Percentiles rank a stretch among this genome's conserved stretches.
These are phyloP conservation scores for Hypomontagnella submonticulosa DNA, from an alignment of 495 filamentous ascomycete species.

Conservation along the genomic window DNA sequence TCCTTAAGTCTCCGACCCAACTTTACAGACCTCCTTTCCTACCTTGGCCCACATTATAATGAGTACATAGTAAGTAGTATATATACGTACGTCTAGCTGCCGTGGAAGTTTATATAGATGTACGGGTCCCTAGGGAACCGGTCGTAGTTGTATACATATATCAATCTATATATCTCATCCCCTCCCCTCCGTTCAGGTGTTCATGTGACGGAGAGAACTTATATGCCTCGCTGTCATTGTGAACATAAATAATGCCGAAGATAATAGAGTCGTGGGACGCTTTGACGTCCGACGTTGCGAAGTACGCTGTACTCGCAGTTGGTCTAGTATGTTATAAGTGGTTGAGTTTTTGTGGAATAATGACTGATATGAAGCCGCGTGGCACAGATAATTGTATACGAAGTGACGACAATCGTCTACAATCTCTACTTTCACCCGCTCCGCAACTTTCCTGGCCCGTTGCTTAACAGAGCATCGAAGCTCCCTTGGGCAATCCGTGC, in stretches of 20 bases:
- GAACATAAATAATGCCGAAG: slow-evolving; percentile 11
- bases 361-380: slow-evolving; percentile 7
- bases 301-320: slow-evolving; percentile 22
- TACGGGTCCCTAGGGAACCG: too few species aligned
- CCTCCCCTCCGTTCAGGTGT: not conserved
- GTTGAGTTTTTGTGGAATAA: not conserved
- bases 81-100: too few species aligned
- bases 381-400: slow-evolving; percentile 27
- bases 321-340: slow-evolving; percentile 21
- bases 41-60: too few species aligned
- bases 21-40: too few species aligned
- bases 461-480: slow-evolving; percentile 34
- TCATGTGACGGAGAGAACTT: not conserved
- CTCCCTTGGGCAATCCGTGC: slow-evolving; percentile 39
- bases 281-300: slow-evolving; percentile 19
- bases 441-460: slow-evolving; percentile 61
- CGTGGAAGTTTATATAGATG: too few species aligned
- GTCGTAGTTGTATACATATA: too few species aligned
- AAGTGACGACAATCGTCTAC: slow-evolving; percentile 49
- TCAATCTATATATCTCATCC: not conserved
- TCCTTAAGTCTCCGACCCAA: too few species aligned
- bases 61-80: too few species aligned
- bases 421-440: slow-evolving; percentile 64
- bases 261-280: slow-evolving; percentile 3
- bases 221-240: slow-evolving; percentile 5